phyloP scores from a whole-genome alignment of 75 land plant genomes.

The Picea sitchensis region DNA sequence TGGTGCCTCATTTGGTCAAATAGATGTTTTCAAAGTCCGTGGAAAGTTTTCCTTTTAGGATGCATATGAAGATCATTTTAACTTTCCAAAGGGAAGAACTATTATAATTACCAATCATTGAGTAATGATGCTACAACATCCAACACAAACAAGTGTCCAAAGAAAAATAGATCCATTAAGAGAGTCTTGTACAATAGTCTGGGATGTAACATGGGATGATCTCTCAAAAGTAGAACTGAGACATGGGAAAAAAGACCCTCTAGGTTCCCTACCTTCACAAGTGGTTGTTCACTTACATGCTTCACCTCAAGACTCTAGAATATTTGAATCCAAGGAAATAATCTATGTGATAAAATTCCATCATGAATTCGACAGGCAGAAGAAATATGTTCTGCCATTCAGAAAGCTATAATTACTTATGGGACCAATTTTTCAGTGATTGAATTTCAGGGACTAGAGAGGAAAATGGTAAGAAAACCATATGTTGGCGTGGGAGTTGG shows the following conservation, averaged over 20 bases:
- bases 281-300: conserved; percentile 9
- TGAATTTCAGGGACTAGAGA: no score
- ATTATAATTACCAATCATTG: conserved; percentile 78
- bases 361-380: no score
- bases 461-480: no score
- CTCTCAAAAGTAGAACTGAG: conserved; percentile 64
- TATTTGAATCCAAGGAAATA: no score
- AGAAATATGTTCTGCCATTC: no score
- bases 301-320: no score
- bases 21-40: conserved; percentile 92
- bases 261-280: conserved; percentile 59
- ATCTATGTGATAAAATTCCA: no score
- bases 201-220: conserved; percentile 94
- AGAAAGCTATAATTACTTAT: no score
- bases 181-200: conserved; percentile 86
- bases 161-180: conserved; percentile 75
- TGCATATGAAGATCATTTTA: conserved; percentile 93
- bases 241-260: conserved; percentile 58
- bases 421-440: no score
- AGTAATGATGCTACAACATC: conserved; percentile 77
- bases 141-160: conserved; percentile 30
- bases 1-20: conserved; percentile 87
- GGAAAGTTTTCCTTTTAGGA: no score
- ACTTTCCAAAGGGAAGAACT: conserved; percentile 82
- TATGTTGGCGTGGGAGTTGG: no score